phyloP scores from a whole-genome alignment of 2,329 filamentous ascomycete genomes.

The Neopestalotiopsis sp. region DNA sequence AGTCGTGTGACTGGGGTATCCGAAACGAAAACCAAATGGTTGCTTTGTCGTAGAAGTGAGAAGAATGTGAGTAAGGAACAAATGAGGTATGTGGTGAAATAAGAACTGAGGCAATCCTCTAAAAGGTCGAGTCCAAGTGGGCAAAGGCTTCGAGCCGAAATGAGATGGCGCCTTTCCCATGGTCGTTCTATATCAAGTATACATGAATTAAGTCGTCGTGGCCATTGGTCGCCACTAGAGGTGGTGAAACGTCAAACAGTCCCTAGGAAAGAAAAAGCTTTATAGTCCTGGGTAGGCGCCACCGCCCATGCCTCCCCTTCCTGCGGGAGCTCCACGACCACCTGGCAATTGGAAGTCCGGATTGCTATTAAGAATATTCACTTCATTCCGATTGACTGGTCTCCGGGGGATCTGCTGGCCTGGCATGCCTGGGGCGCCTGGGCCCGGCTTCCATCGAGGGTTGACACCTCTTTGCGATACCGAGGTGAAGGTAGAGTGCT shows the following conservation, averaged over 20 bases:
- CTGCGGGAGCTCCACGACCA: constrained; percentile 34
- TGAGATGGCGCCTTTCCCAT: background rate
- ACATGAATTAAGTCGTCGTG: constrained; percentile 13
- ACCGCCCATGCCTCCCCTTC: constrained; percentile 40
- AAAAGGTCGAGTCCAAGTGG: background rate
- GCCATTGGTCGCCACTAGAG: background rate
- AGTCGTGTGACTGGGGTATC: constrained; percentile 17
- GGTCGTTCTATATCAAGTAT: constrained; percentile 12
- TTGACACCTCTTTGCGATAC: constrained; percentile 89
- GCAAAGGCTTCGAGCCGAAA: background rate
- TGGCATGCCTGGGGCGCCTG: constrained; percentile 49
- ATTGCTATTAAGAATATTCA: constrained; percentile 78
- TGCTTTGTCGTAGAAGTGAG: constrained; percentile 6
- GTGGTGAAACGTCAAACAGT: constrained; percentile 2
- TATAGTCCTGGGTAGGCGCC: constrained; percentile 55
- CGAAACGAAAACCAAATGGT: constrained; percentile 12
- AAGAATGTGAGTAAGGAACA: constrained; percentile 5
- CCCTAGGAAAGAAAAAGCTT: constrained; percentile 12
- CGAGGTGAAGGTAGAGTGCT: constrained; percentile 86
- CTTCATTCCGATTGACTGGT: constrained; percentile 63
- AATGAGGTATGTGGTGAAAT: background rate
- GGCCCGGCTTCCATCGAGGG: constrained; percentile 77
- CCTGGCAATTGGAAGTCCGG: constrained; percentile 82
- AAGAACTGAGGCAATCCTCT: background rate
- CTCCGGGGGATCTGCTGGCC: constrained; percentile 49